These are phyloP conservation scores for Akanthomyces lecanii DNA, from an alignment of 2,329 filamentous ascomycete genomes.

Conservation along the genomic window DNA sequence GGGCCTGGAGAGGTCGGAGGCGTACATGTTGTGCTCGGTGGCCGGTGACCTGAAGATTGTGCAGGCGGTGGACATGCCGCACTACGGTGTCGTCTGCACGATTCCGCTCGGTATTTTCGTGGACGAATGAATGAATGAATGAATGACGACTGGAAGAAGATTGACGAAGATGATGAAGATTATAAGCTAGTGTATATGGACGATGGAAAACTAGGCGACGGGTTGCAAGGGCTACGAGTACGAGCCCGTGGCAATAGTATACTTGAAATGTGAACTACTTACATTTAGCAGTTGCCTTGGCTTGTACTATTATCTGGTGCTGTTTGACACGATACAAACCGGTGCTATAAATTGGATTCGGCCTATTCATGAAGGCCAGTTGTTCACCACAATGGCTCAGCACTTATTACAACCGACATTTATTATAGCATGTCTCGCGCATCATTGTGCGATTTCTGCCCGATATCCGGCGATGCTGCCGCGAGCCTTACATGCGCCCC, in stretches of 20 bases:
- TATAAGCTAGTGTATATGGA: neutral
- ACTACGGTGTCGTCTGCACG: conserved; percentile 47
- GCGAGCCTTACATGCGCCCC: neutral
- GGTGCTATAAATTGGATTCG: neutral
- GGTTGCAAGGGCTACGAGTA: neutral
- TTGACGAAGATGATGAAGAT: neutral
- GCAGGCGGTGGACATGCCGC: conserved; percentile 51
- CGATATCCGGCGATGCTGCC: neutral
- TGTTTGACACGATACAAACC: neutral
- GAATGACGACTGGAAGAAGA: neutral
- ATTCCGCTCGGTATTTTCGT: conserved; percentile 46
- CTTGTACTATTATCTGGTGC: no score
- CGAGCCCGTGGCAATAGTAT: neutral
- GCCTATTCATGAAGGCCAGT: no score
- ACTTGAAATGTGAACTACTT: neutral
- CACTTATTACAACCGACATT: neutral
- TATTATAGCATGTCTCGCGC: neutral
- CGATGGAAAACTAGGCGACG: neutral
- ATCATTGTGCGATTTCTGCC: neutral
- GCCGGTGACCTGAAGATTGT: conserved; percentile 47
- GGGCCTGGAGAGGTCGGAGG: conserved; percentile 41
- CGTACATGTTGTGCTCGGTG: conserved; percentile 50
- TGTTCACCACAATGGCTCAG: no score
- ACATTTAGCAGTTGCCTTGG: neutral
- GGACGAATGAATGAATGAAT: conserved; percentile 5